Percentiles rank a stretch among this genome's conserved stretches.
Evolutionary conservation across 1,284 basidiomycete species (phyloP).

Genomic region (Boletus holoroseus): DNA sequence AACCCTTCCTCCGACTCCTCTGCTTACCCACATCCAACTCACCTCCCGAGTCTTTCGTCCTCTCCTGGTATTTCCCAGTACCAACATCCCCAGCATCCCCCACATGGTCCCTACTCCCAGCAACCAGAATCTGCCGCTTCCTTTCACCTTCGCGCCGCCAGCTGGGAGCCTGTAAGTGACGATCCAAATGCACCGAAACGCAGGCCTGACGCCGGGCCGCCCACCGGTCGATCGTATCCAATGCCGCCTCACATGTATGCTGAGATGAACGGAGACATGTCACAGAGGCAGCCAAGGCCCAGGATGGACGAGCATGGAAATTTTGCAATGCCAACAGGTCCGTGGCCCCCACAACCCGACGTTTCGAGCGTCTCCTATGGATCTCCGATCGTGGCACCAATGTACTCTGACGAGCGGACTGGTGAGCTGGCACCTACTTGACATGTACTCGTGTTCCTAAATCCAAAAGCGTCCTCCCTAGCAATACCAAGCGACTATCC

Average conservation of each 20-base stretch:
- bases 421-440: slow-evolving; percentile 31
- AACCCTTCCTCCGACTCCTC: slow-evolving; percentile 39
- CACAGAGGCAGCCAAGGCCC: slow-evolving; percentile 24
- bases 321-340: slow-evolving; percentile 24
- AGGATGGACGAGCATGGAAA: slow-evolving; percentile 31
- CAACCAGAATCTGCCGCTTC: slow-evolving; percentile 30
- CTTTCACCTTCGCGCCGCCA: slow-evolving; percentile 42
- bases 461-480: slow-evolving; percentile 20
- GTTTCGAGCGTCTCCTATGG: slow-evolving; percentile 32
- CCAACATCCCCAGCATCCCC: slow-evolving; percentile 30
- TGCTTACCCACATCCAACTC: slow-evolving; percentile 30
- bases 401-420: slow-evolving; percentile 45
- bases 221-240: slow-evolving; percentile 33
- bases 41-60: slow-evolving; percentile 27
- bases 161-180: slow-evolving; percentile 37
- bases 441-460: slow-evolving; percentile 13
- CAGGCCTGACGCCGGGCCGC: slow-evolving; percentile 31
- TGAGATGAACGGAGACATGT: slow-evolving; percentile 34
- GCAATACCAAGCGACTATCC: slow-evolving; percentile 30
- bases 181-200: slow-evolving; percentile 35
- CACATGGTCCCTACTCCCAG: slow-evolving; percentile 29
- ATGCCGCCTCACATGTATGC: slow-evolving; percentile 33
- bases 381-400: slow-evolving; percentile 35
- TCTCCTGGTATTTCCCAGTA: slow-evolving; percentile 28
- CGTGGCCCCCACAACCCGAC: slow-evolving; percentile 31